A percentile compares a stretch with the other conserved stretches of the same genome.
phyloP scores from a whole-genome alignment of 75 land plant genomes.

The Chamaecyparis obtusa region DNA sequence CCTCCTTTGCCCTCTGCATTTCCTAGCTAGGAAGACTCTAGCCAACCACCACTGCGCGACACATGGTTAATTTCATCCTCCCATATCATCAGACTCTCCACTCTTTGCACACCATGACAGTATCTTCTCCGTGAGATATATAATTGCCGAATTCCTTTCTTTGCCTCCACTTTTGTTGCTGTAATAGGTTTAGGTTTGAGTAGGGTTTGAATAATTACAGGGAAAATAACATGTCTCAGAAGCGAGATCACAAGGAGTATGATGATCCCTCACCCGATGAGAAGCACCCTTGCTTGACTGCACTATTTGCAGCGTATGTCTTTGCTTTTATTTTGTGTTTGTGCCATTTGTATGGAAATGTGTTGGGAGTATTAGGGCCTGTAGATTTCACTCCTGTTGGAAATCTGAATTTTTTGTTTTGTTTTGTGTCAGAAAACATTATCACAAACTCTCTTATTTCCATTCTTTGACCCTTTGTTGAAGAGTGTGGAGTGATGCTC shows the following conservation, averaged over 20 bases:
- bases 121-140: neutral
- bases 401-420: neutral
- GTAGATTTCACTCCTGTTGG: neutral
- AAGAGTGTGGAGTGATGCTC: too few relatives aligned
- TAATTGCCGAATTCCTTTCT: neutral
- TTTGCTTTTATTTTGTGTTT: neutral
- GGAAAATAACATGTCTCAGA: constrained; percentile 12
- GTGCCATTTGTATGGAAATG: neutral
- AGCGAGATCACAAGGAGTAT: constrained; percentile 5
- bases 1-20: too few relatives aligned
- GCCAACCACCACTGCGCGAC: too few relatives aligned
- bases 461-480: neutral
- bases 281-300: neutral
- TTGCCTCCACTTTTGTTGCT: neutral
- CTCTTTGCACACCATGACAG: too few relatives aligned
- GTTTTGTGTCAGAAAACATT: too few relatives aligned
- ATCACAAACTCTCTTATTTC: neutral
- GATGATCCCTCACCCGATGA: neutral
- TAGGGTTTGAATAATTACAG: constrained; percentile 1
- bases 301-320: neutral
- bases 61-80: too few relatives aligned
- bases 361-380: too few relatives aligned
- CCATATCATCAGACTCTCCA: too few relatives aligned
- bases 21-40: too few relatives aligned
- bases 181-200: neutral